Conservation (phyloP, 148 eudicot genomes). For the Nepenthes gracilis region DNA sequence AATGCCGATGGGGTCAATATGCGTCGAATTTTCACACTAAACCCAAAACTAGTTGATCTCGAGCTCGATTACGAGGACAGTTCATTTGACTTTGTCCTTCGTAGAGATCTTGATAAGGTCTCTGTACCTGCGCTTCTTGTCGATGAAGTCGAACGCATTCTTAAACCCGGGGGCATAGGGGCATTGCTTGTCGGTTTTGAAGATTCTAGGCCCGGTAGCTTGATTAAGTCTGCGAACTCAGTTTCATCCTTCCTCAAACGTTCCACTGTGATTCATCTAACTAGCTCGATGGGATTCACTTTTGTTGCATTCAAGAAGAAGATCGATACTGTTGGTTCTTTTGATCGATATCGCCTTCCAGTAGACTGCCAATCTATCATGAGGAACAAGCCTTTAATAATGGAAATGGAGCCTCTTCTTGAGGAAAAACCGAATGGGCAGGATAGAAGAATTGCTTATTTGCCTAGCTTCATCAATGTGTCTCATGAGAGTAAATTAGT, state of each 20-base stretch:
- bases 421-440: constrained; percentile 10
- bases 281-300: constrained; percentile 30
- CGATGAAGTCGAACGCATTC: constrained; percentile 69
- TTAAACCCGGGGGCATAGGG: constrained; percentile 68
- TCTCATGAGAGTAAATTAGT: constrained; percentile 51
- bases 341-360: constrained; percentile 50
- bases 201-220: constrained; percentile 30
- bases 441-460: constrained; percentile 22
- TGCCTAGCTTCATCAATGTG: constrained; percentile 42
- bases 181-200: constrained; percentile 47
- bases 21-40: constrained; percentile 48
- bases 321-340: constrained; percentile 15
- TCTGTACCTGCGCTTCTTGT: constrained; percentile 69
- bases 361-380: constrained; percentile 42
- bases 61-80: constrained; percentile 50
- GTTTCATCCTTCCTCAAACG: constrained; percentile 53
- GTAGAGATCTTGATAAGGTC: constrained; percentile 58
- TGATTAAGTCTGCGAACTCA: constrained; percentile 47
- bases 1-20: constrained; percentile 36
- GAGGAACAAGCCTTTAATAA: constrained; percentile 39
- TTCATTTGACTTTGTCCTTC: constrained; percentile 53
- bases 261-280: constrained; percentile 48
- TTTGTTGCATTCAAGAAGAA: constrained; percentile 59
- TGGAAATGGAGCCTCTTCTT: constrained; percentile 41
- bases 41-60: constrained; percentile 38